Base-by-base conservation (phyloP, 306 rosid genomes). In the Vigna radiata region DNA sequence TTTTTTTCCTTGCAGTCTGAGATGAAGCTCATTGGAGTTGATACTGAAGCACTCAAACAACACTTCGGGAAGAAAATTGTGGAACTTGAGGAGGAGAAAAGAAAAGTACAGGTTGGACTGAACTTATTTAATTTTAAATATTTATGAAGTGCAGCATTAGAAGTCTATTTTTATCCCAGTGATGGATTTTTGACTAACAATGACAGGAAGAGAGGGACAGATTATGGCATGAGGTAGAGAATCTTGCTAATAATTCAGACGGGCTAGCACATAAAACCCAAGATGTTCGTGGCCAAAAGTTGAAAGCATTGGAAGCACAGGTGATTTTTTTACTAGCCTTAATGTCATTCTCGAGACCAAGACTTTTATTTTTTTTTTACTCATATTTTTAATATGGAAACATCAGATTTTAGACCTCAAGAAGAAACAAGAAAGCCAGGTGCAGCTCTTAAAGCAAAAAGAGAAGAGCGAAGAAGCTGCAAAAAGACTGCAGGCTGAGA, bases 391-490 rank as follows among this genome's bases (percentile, higher is more conserved):
- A 64, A 64, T 64, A 71, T 71, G 78, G 73, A 82, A 70, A 80
- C 69, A 36, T 74, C 86, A 91, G 97, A 91, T 91, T 80, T 78
- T 83, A 73, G 87, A 89, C 79, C 90, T 91, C 54, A 91, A 87
- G 88, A 91, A 87, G 83, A 91, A 91, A 81, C 93, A 85, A 81
- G 97, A 91, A 88, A 91, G 79, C 67, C 94, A 89, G 73, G 89
- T 91, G 76, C 94, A 86, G 78, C 89, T 91, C 68, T 70, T 81
- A 68, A 91, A 87, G 86, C 88, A 85, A 75, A 91, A 91, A 83
- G 94, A 88, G 64, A 91, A 88, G 84, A 91, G 94, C 79, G 97
- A 91, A 65, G 97, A 89, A 63, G 91, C 94, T 53, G 90, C 97
- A 46, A 88, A 87, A 82, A 86, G 84, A 81, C 83, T 91, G 76